These are phyloP conservation scores for Diaporthe velutina DNA, from an alignment of 2,329 filamentous ascomycete species.

Conservation along the genomic window DNA sequence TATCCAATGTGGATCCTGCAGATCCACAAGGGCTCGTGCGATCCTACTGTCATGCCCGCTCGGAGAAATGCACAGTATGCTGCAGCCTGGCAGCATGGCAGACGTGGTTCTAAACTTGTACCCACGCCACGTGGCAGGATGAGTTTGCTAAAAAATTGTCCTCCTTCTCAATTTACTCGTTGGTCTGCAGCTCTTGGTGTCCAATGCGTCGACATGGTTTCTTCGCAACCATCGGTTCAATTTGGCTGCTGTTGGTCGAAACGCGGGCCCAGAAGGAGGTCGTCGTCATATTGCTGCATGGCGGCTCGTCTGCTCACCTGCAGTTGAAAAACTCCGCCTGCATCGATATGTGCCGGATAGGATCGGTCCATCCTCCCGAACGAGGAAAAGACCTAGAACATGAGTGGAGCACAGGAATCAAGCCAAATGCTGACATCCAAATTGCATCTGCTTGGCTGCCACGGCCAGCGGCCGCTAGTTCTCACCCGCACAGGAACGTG, in stretches of 20 bases:
- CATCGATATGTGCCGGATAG: not conserved
- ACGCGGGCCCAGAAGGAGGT: not conserved
- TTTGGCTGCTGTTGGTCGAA: not conserved
- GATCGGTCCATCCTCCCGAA: not conserved
- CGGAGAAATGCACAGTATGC: not conserved
- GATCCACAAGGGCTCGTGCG: not conserved
- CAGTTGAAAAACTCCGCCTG: not conserved
- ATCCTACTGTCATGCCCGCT: not conserved
- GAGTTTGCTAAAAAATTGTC: not conserved
- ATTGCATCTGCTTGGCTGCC: conserved; percentile 2
- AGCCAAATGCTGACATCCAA: conserved; percentile 11
- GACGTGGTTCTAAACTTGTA: not conserved
- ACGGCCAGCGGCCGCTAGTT: conserved; percentile 2
- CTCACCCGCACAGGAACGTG: not conserved
- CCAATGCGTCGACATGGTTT: not conserved
- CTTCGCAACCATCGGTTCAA: not conserved
- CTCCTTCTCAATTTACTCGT: not conserved
- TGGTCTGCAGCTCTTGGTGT: not conserved
- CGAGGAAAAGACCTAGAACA: not conserved
- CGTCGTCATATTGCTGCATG: not conserved
- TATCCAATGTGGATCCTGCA: not conserved
- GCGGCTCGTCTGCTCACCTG: not conserved
- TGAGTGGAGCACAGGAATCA: not conserved
- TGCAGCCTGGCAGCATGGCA: not conserved
- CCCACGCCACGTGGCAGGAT: not conserved